Conservation (phyloP, 257 asterid genomes). For the Paulownia fortunei region DNA sequence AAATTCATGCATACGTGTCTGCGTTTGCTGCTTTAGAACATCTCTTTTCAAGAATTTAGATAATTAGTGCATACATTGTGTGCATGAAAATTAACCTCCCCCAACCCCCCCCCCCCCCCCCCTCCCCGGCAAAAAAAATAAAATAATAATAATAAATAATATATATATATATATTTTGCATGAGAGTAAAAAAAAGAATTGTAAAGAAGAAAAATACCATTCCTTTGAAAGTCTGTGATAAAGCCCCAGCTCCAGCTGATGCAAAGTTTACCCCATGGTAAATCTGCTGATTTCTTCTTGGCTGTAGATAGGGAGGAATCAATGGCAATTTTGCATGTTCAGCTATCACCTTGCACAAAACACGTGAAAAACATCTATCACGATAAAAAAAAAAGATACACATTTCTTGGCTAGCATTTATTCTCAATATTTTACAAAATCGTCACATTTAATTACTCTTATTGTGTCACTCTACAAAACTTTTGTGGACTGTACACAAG, state of each 20-base stretch:
- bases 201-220: conserved; percentile 32
- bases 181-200: background rate
- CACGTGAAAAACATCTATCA: background rate
- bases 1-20: conserved; percentile 20
- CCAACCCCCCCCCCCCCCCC: too few species aligned
- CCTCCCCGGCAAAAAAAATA: too few species aligned
- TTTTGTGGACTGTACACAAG: too few species aligned
- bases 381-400: background rate
- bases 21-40: background rate
- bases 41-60: background rate
- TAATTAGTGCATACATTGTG: background rate
- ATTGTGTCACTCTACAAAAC: too few species aligned
- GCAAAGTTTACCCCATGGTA: conserved; percentile 66
- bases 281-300: conserved; percentile 21
- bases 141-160: background rate
- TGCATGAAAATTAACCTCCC: background rate
- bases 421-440: background rate
- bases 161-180: background rate
- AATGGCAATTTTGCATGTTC: conserved; percentile 58
- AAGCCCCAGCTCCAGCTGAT: conserved; percentile 75
- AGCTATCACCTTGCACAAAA: conserved; percentile 44
- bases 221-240: conserved; percentile 61
- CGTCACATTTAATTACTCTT: too few species aligned
- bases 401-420: background rate
- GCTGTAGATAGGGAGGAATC: conserved; percentile 53